phyloP scores from a whole-genome alignment of 2,329 filamentous ascomycete genomes.

The Ophiostoma populinum region DNA sequence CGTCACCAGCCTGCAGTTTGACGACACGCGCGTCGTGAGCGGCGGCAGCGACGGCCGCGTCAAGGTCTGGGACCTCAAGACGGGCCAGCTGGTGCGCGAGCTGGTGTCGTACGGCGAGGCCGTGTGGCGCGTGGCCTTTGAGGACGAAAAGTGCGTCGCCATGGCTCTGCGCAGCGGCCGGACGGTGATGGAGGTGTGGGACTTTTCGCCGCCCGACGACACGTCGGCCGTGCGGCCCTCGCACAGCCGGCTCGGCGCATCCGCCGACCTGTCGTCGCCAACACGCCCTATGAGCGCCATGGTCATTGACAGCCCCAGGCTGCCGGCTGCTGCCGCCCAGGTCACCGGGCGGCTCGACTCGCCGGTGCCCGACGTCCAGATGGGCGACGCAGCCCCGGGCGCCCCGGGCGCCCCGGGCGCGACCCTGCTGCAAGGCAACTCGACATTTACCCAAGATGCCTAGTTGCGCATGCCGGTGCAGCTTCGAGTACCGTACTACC shows the following conservation, averaged over 20 bases:
- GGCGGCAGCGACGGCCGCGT: slow-evolving; percentile 95
- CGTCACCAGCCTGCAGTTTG: slow-evolving; percentile 93
- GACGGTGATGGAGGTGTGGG: slow-evolving; percentile 99
- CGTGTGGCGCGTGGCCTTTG: slow-evolving; percentile 95
- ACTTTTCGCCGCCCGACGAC: slow-evolving; percentile 75
- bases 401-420: no score
- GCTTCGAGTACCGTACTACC: slow-evolving; percentile 4
- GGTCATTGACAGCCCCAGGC: slow-evolving; percentile 25
- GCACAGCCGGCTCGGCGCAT: slow-evolving; percentile 25
- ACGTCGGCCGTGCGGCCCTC: slow-evolving; percentile 34
- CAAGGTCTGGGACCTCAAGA: slow-evolving; percentile 95
- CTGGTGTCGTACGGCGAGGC: slow-evolving; percentile 82
- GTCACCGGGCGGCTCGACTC: slow-evolving; percentile 18
- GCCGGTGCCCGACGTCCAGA: slow-evolving; percentile 31
- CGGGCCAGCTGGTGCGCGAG: slow-evolving; percentile 77
- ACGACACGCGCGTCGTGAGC: slow-evolving; percentile 86
- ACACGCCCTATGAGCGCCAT: slow-evolving; percentile 34
- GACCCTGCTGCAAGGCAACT: slow-evolving; percentile 28
- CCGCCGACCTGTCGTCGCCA: slow-evolving; percentile 17
- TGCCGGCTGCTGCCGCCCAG: slow-evolving; percentile 17
- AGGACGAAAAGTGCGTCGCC: slow-evolving; percentile 94
- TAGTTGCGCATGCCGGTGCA: slow-evolving; percentile 5
- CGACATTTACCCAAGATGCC: slow-evolving; percentile 32
- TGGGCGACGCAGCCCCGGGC: slow-evolving; percentile 38
- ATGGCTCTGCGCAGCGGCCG: slow-evolving; percentile 72